phyloP scores from a whole-genome alignment of 257 asterid genomes.

The Solanum chiquidenum region DNA sequence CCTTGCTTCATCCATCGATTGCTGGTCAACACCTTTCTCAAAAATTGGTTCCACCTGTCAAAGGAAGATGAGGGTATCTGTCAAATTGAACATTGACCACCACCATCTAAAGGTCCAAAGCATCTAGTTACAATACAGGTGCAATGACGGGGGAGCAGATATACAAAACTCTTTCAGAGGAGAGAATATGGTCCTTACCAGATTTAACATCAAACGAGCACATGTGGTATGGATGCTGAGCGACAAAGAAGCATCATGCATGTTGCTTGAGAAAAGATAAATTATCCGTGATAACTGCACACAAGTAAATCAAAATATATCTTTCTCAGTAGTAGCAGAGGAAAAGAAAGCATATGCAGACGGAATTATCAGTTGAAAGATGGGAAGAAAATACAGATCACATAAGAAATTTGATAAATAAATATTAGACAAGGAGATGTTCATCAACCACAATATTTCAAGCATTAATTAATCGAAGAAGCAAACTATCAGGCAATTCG shows the following conservation, averaged over 20 bases:
- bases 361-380: neutral
- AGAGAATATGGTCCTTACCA: slow-evolving; percentile 41
- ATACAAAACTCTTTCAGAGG: neutral
- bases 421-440: neutral
- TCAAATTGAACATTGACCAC: neutral
- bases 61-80: neutral
- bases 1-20: slow-evolving; percentile 95
- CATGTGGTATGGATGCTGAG: slow-evolving; percentile 98
- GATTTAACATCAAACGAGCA: slow-evolving; percentile 97
- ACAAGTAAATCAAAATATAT: slow-evolving; percentile 11
- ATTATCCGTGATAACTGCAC: slow-evolving; percentile 91
- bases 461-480: neutral
- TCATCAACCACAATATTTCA: neutral
- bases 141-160: neutral
- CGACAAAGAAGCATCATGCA: slow-evolving; percentile 95
- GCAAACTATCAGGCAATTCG: neutral
- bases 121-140: neutral
- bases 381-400: neutral
- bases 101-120: neutral
- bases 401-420: neutral
- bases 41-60: slow-evolving; percentile 91
- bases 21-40: slow-evolving; percentile 93
- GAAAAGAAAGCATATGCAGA: neutral
- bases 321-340: neutral
- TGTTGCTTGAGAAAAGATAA: slow-evolving; percentile 95